Conservation (phyloP, 208 protist genomes). For the Lotmaria passim region DNA sequence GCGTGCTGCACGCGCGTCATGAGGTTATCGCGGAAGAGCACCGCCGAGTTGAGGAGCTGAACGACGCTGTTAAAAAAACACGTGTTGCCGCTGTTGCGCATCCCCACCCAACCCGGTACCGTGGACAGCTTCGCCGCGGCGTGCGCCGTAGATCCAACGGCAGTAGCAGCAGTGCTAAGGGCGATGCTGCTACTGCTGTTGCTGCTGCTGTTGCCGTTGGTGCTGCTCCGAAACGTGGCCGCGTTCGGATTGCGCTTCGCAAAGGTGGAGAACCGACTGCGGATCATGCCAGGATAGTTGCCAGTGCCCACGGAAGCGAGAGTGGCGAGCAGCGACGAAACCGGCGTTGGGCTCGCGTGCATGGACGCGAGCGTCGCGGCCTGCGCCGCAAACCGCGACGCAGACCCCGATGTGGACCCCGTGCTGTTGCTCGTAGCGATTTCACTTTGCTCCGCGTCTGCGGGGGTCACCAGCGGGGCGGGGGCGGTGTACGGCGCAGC, state of each 20-base stretch:
- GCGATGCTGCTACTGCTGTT: neutral
- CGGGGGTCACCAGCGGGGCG: neutral
- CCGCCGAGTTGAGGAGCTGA: constrained; percentile 58
- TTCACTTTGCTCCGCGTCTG: neutral
- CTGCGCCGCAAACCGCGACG: neutral
- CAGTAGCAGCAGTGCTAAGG: neutral
- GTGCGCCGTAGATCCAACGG: neutral
- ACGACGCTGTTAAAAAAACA: constrained; percentile 74
- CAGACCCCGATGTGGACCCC: no score
- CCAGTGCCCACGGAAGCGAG: constrained; percentile 1
- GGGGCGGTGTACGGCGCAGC: neutral
- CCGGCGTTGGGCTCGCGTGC: neutral
- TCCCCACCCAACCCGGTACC: constrained; percentile 44
- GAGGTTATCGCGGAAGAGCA: constrained; percentile 39
- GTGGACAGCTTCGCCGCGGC: constrained; percentile 3
- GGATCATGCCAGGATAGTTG: neutral
- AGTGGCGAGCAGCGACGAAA: constrained; percentile 5
- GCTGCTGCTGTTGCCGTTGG: neutral
- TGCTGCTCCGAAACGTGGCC: neutral
- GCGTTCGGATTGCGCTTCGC: neutral
- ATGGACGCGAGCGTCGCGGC: neutral
- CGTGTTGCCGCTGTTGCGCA: constrained; percentile 67
- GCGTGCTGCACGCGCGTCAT: constrained; percentile 19
- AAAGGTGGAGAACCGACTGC: neutral
- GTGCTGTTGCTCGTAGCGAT: constrained; percentile 1